Evolutionary conservation across 345 rosid species (phyloP).

Genomic region (Salix udensis): DNA sequence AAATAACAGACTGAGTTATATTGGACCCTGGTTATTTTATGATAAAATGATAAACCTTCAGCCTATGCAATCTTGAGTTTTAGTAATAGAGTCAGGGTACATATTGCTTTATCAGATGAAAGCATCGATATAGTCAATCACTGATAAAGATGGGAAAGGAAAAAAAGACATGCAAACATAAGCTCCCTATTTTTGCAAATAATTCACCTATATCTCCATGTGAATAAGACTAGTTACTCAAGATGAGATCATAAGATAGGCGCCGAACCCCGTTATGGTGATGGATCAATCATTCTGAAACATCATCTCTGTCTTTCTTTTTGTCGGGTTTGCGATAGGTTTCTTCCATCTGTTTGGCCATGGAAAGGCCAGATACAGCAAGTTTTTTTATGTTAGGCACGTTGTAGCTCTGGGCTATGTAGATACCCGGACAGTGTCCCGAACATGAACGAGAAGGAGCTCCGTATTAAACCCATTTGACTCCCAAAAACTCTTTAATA

Average conservation of each 20-base stretch:
- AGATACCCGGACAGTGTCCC: slow-evolving; percentile 10
- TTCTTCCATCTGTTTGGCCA: slow-evolving; percentile 44
- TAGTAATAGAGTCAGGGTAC: background rate
- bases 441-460: slow-evolving; percentile 1
- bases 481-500: background rate
- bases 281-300: background rate
- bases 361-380: slow-evolving; percentile 21
- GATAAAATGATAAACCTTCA: background rate
- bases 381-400: slow-evolving; percentile 38
- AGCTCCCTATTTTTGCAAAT: background rate
- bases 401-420: slow-evolving; percentile 49
- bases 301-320: background rate
- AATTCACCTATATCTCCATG: background rate
- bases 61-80: background rate
- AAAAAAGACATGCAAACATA: background rate
- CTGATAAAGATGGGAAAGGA: background rate
- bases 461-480: slow-evolving; percentile 6
- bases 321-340: slow-evolving; percentile 32
- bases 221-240: background rate
- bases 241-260: background rate
- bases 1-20: background rate
- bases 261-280: background rate
- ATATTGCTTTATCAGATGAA: background rate
- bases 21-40: background rate
- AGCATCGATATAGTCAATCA: background rate